Percentiles rank a stretch among this genome's conserved stretches.
These are phyloP conservation scores for Wallemia hederae DNA, from an alignment of 1,284 basidiomycete genomes.

Conservation along the genomic window DNA sequence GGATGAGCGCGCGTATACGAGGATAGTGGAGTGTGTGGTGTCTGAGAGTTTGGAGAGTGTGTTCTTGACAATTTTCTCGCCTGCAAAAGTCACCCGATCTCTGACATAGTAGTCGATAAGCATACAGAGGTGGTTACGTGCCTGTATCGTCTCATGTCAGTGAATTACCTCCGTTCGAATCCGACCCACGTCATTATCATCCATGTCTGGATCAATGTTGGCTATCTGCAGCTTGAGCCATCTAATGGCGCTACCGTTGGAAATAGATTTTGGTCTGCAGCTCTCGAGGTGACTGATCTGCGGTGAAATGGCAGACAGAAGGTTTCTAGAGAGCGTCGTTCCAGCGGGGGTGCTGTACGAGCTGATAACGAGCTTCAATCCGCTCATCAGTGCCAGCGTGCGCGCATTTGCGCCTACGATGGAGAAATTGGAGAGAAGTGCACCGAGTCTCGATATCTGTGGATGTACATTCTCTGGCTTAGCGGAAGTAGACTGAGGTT, in stretches of 20 bases:
- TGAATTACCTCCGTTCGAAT: neutral
- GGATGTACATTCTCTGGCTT: neutral
- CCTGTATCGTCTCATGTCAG: conserved; percentile 22
- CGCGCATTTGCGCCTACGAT: neutral
- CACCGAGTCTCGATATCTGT: neutral
- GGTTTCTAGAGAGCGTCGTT: conserved; percentile 52
- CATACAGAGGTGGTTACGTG: conserved; percentile 51
- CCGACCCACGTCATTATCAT: conserved; percentile 58
- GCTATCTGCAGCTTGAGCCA: conserved; percentile 92
- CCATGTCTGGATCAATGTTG: conserved; percentile 60
- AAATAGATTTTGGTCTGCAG: conserved; percentile 70
- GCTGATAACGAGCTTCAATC: conserved; percentile 30
- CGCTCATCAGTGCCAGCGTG: neutral
- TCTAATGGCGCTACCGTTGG: conserved; percentile 76
- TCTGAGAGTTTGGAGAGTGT: conserved; percentile 79
- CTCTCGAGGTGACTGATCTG: conserved; percentile 71
- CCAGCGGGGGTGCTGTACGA: conserved; percentile 55
- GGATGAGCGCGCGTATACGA: conserved; percentile 84
- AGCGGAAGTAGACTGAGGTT: neutral
- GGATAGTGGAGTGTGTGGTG: conserved; percentile 45
- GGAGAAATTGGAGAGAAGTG: neutral
- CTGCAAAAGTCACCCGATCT: conserved; percentile 76
- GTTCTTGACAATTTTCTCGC: conserved; percentile 67
- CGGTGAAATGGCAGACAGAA: conserved; percentile 59
- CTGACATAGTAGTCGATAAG: conserved; percentile 82